Evolutionary conservation across 2,329 filamentous ascomycete genomes (phyloP).

Genomic region (Malbranchea zuffiana): DNA sequence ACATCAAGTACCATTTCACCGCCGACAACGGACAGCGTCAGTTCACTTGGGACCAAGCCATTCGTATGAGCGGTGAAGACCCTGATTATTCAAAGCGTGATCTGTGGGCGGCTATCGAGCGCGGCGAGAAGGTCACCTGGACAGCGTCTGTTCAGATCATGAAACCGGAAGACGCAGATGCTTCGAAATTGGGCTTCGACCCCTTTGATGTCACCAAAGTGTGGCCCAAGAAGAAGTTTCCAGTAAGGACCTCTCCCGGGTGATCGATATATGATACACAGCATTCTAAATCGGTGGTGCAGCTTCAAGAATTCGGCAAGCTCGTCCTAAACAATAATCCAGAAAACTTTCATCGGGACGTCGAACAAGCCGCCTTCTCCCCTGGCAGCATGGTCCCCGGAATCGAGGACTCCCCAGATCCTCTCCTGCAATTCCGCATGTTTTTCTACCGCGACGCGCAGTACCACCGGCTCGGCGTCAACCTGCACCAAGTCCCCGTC

Average conservation of each 20-base stretch:
- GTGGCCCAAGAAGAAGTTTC: conserved; percentile 59
- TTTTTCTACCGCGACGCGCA: conserved; percentile 50
- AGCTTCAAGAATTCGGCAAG: conserved; percentile 4
- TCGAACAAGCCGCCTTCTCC: conserved; percentile 57
- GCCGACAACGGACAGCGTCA: conserved; percentile 40
- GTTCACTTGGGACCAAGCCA: conserved; percentile 37
- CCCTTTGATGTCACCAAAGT: conserved; percentile 66
- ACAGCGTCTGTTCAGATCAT: conserved; percentile 56
- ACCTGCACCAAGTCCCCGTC: conserved; percentile 41
- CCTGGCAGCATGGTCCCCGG: conserved; percentile 55
- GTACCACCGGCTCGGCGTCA: conserved; percentile 33
- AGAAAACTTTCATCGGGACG: conserved; percentile 39
- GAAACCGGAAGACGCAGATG: conserved; percentile 52
- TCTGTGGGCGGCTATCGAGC: conserved; percentile 58
- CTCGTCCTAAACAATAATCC: conserved; percentile 2
- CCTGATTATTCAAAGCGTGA: conserved; percentile 60
- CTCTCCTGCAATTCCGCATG: conserved; percentile 50
- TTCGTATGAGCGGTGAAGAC: conserved; percentile 43
- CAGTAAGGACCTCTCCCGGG: conserved; percentile 38
- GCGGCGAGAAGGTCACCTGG: conserved; percentile 59
- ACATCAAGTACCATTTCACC: conserved; percentile 43
- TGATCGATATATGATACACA: no score
- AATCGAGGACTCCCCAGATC: conserved; percentile 51
- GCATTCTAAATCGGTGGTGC: neutral
- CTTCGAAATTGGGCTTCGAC: conserved; percentile 55